phyloP scores from a whole-genome alignment of 2,329 filamentous ascomycete species.

The Lachnellula arida region DNA sequence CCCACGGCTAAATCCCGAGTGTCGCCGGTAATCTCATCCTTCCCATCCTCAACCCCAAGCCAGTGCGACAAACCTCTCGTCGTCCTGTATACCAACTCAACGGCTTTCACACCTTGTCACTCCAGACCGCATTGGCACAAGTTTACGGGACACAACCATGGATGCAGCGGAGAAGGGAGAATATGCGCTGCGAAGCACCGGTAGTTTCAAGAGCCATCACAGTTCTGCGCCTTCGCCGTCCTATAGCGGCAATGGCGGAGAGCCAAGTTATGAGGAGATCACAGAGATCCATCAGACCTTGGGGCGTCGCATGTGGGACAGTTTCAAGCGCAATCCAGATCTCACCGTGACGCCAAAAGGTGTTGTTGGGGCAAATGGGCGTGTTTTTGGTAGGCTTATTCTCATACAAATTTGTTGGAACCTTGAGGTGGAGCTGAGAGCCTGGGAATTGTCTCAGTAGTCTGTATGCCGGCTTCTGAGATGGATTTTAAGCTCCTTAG shows the following conservation, averaged over 20 bases:
- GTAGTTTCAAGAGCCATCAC: background rate
- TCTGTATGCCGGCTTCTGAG: too few relatives aligned
- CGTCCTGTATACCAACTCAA: too few relatives aligned
- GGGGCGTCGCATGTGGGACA: conserved; percentile 20
- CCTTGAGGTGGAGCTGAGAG: too few relatives aligned
- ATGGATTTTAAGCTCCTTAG: too few relatives aligned
- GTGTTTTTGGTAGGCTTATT: conserved; percentile 36
- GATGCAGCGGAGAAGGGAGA: background rate
- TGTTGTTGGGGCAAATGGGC: conserved; percentile 24
- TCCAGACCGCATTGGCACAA: background rate
- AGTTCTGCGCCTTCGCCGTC: conserved; percentile 3
- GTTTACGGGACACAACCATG: background rate
- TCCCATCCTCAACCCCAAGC: too few relatives aligned
- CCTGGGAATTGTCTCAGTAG: too few relatives aligned
- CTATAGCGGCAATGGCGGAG: conserved; percentile 16
- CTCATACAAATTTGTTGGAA: too few relatives aligned
- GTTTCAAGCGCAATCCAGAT: conserved; percentile 28
- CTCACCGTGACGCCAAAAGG: conserved; percentile 47
- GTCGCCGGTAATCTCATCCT: too few relatives aligned
- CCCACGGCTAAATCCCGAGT: too few relatives aligned
- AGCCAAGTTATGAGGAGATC: conserved; percentile 24
- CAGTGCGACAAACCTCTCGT: too few relatives aligned
- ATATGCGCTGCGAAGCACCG: background rate
- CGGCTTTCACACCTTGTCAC: too few relatives aligned
- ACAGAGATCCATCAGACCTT: conserved; percentile 14